Evolutionary conservation across 75 land plant species (phyloP), one percentile per base, ranked within the genome.

Genomic region (Larix kaempferi): DNA sequence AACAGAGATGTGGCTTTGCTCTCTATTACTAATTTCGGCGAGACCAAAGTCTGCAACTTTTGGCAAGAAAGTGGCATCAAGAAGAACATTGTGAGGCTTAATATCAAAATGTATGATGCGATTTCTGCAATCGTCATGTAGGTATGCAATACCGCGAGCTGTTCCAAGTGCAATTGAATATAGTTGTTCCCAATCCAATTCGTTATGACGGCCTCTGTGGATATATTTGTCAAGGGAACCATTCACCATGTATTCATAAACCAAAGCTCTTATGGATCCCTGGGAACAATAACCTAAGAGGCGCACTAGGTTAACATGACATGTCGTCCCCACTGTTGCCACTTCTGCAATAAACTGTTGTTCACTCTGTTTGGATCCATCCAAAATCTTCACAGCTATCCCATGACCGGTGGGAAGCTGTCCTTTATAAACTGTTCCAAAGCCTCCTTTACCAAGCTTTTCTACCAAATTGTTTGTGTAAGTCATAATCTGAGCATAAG

Each of bases 21-120:
- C 73, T 33, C 76, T 64, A 23, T 57, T 75, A 19, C 80, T 83
- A 14, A 90, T 77, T 67, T 82, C 61, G 52, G 92, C 92, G 6
- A 90, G 80, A 11, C 92, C 92, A 61, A 90, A 90, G 55, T 90
- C 87, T 3, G 89, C 89, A 7, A 90, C 87, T 19, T 86, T 80
- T 8, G 89, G 87, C 0, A 65, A 78, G 56, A 85, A 88, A 16
- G 77, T 59, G 26, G 67, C 87, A 74, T 84, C 86, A 57, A 88
- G 71, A 8, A 88, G 73, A 12, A 88, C 71, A 75, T 88, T 88
- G 12, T 27, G 71, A 13, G 79, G 79, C 72, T 77, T 77, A 33
- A 82, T 82, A n/a, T 61, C 63, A 25, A 23, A 61, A 12, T 61
- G 63, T 3, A 61, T 23, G 26, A 61, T 61, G 13, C 27, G 7